Evolutionary conservation across 2,329 filamentous ascomycete genomes (phyloP), one percentile per base, ranked within the genome.

Genomic region (Fusarium coffeatum): DNA sequence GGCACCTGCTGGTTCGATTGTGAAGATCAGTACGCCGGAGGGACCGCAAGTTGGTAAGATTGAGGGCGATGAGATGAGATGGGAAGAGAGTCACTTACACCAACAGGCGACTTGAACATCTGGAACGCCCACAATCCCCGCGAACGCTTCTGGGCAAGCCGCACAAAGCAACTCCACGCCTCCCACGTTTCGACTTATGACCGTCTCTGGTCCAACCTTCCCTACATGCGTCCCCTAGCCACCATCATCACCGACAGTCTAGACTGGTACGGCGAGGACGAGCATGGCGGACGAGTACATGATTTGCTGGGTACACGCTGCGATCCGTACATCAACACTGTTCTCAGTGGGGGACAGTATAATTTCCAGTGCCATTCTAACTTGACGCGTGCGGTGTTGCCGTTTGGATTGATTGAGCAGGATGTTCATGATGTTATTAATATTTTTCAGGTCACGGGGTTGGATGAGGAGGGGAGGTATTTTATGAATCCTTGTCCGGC

Each of bases 401-500:
- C 90, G 0, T 89, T 84, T 65, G 92, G 92, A 0, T 78, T 96
- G 43, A 85, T 83, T 8, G 93, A 96, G 79, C 83, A 83, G 30
- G 92, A 96, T 76, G 88, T 96, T 3, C 93, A 97, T 74, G 93
- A 97, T 77, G 93, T 97, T 1, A 84, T 97, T 56, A 97, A 97
- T 75, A 84, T 97, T 5, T 96, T 97, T 76, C 93, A 97, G 78
- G 92, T 94, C 9, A 96, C 93, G 0, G 92, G 93, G 0, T 77
- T 96, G 48, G 90, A 96, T 73, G 83, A 87, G 55, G 75, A 90
- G 64, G 92, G 92, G 0, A 86, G 89, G 55, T 95, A 94, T 71
- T 94, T 93, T 65, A 97, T 97, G 86, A 88, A 85, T 60, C 85
- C 88, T 0, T 87, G 84, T 60, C 88, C 88, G 0, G 88, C 88